Base-by-base conservation (phyloP, 768 basidiomycete species). In the Tephrocybe sp. region DNA sequence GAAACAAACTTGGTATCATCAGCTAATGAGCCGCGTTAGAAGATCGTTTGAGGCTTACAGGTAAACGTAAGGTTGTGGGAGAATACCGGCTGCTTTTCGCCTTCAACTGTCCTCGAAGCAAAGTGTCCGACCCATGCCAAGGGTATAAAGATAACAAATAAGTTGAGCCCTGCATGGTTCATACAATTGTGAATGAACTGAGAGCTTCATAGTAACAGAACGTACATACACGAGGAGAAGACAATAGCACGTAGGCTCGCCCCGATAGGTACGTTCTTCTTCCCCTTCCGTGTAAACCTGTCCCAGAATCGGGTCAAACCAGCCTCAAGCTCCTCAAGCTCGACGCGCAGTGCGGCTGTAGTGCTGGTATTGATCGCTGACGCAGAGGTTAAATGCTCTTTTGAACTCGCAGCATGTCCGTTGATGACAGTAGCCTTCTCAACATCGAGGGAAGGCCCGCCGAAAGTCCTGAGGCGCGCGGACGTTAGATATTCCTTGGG, bases 61-160 rank as follows among this genome's bases (percentile, higher is more conserved):
- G 71, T 60, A 56, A 83, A 84, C 8, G 74, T 74, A 9, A 63
- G 44, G n/a, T 54, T 58, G 52, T 65, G 57, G 17, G 60, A 53
- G 75, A 74, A 78, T 14, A 26, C 34, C n/a, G 53, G n/a, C 12
- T 26, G 22, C 12, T 36, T 32, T 20, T 50, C 40, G 11, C 40
- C 40, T 40, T 60, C 63, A 36, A 19, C 39, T 16, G 31, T 23
- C 16, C 22, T 36, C 8, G 16, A 43, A 19, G 40, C 23, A 48
- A 82, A 85, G 60, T 85, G 79, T 0, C 77, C 72, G 9, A 69
- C 73, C 83, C 83, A 87, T 14, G 84, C 78, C 19, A 85, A 49
- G 0, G 85, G 85, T 5, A 85, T 72, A 54, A 82, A 70, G 1
- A 84, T 22, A 17, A 85, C 58, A 19, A 87, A 72, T 8, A 79